Evolutionary conservation across 176 grass and related monocot genomes (phyloP).

Genomic region (Oryza rufipogon): DNA sequence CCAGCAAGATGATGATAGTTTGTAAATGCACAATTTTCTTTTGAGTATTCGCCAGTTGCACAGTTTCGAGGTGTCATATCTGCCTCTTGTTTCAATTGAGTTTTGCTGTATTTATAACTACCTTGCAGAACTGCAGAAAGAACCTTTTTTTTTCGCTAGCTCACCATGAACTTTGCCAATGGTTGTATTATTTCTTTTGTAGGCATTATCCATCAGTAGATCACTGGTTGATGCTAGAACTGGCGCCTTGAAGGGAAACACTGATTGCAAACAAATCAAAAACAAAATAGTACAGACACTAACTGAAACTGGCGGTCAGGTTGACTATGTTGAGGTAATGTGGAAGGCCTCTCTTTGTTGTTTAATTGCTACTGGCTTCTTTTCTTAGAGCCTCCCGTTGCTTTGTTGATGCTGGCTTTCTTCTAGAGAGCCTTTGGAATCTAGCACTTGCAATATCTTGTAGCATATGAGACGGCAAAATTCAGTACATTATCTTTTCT

Average conservation of each 20-base stretch:
- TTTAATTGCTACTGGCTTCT: not conserved
- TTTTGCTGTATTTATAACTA: not conserved
- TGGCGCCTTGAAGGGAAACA: conserved; percentile 45
- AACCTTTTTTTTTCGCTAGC: not conserved
- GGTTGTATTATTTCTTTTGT: conserved; percentile 20
- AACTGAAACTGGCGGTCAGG: conserved; percentile 60
- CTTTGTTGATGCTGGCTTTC: not conserved
- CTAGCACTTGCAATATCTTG: not conserved
- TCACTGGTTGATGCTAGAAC: conserved; percentile 77
- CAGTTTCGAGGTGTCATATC: not conserved
- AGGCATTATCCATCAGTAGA: conserved; percentile 79
- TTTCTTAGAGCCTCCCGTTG: not conserved
- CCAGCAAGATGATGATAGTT: not conserved
- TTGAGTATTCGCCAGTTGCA: not conserved
- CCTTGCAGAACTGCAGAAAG: not conserved
- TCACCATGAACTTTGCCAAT: not conserved
- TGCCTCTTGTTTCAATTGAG: not conserved
- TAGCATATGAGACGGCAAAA: not conserved
- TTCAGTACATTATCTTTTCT: not conserved
- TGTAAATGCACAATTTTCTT: not conserved
- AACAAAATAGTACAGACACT: conserved; percentile 56
- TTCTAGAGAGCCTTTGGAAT: not conserved
- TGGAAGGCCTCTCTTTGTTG: not conserved
- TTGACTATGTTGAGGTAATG: conserved; percentile 93
- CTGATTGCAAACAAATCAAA: conserved; percentile 61